phyloP scores from a whole-genome alignment of 2,329 filamentous ascomycete species.

The Ceratocystis cubensis region DNA sequence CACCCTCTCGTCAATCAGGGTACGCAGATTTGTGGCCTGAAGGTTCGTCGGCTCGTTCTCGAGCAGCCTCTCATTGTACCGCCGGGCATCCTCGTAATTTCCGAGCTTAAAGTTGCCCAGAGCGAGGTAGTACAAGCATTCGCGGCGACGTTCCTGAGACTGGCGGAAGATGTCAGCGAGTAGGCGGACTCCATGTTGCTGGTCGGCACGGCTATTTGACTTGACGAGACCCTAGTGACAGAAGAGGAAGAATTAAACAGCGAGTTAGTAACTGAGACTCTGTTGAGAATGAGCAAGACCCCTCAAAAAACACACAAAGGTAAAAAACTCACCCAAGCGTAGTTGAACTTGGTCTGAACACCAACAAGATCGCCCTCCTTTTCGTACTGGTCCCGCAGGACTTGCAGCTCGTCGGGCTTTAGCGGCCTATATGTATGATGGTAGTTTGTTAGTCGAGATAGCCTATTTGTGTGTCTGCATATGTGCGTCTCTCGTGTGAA shows the following conservation, averaged over 20 bases:
- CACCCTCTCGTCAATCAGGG: slow-evolving; percentile 90
- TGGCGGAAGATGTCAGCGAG: slow-evolving; percentile 94
- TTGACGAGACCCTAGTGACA: slow-evolving; percentile 74
- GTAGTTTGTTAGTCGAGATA: background rate
- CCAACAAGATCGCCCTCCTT: slow-evolving; percentile 96
- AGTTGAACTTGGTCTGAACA: slow-evolving; percentile 98
- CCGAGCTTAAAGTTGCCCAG: slow-evolving; percentile 97
- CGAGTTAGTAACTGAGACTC: background rate
- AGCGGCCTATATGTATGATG: slow-evolving; percentile 50
- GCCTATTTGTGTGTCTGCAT: background rate
- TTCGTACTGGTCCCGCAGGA: slow-evolving; percentile 86
- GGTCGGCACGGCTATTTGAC: slow-evolving; percentile 68
- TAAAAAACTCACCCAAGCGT: slow-evolving; percentile 65
- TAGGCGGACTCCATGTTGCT: slow-evolving; percentile 86
- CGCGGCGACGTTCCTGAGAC: slow-evolving; percentile 80
- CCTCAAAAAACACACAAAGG: background rate
- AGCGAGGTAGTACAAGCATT: slow-evolving; percentile 96
- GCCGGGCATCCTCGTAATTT: slow-evolving; percentile 87
- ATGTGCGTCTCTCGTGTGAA: background rate
- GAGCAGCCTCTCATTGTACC: slow-evolving; percentile 86
- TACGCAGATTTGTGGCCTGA: slow-evolving; percentile 74
- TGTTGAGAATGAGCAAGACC: background rate
- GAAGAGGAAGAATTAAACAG: background rate
- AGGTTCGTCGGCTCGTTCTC: slow-evolving; percentile 86
- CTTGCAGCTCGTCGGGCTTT: slow-evolving; percentile 81